Evolutionary conservation across 495 filamentous ascomycete species (phyloP).

Genomic region (Penicillium tannophilum): DNA sequence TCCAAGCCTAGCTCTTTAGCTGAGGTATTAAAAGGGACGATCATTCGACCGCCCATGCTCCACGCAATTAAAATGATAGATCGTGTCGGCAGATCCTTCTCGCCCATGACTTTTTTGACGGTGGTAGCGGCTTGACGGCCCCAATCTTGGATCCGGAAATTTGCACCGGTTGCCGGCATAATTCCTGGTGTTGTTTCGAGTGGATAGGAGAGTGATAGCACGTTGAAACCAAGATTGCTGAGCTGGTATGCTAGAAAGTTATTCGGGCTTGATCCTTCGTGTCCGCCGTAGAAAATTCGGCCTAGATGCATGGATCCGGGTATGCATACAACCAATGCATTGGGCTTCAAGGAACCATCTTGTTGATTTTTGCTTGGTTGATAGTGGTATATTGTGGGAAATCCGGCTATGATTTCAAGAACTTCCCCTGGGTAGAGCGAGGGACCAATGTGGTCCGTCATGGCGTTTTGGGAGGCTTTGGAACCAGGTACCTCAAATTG

Average conservation of each 20-base stretch:
- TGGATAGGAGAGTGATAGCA: slow-evolving; percentile 32
- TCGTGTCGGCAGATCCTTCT: slow-evolving; percentile 7
- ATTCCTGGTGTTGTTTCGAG: slow-evolving; percentile 20
- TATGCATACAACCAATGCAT: slow-evolving; percentile 27
- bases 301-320: slow-evolving; percentile 24
- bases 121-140: slow-evolving; percentile 24
- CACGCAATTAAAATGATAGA: slow-evolving; percentile 22
- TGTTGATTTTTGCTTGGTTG: slow-evolving; percentile 8
- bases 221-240: slow-evolving; percentile 17
- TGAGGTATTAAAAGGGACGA: slow-evolving; percentile 22
- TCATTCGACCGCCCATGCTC: slow-evolving; percentile 31
- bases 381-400: slow-evolving; percentile 27
- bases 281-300: slow-evolving; percentile 31
- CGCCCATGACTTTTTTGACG: slow-evolving; percentile 12
- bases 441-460: not conserved
- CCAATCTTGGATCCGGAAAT: slow-evolving; percentile 26
- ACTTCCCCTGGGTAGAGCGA: slow-evolving; percentile 23
- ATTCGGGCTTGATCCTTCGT: slow-evolving; percentile 12
- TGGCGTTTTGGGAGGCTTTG: not conserved
- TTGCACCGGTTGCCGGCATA: slow-evolving; percentile 16
- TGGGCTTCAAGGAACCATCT: not conserved
- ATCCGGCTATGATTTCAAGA: slow-evolving; percentile 20
- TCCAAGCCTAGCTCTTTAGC: slow-evolving; percentile 18
- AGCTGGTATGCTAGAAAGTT: slow-evolving; percentile 27
- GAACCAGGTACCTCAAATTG: not conserved